Evolutionary conservation across 495 filamentous ascomycete genomes (phyloP).

Genomic region (Sordaria brevicollis): DNA sequence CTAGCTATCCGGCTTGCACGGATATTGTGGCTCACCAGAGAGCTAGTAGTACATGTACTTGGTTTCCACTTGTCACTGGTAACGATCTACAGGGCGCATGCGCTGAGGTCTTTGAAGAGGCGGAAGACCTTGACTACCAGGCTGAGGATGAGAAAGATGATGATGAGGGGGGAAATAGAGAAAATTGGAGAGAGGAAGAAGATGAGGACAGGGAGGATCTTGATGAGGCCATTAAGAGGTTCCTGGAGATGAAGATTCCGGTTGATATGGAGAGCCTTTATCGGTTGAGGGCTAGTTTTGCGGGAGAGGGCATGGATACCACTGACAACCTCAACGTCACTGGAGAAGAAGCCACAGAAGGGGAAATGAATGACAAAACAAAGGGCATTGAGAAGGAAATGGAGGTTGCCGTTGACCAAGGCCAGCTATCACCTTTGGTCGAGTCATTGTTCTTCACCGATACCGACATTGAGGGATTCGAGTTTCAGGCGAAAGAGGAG

Average conservation of each 20-base stretch:
- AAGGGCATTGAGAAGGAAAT: neutral
- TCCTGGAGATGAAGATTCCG: neutral
- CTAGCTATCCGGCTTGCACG: neutral
- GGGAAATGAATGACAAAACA: too few species aligned
- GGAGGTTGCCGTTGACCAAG: neutral
- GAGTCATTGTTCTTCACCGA: neutral
- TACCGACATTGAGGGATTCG: neutral
- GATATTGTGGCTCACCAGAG: neutral
- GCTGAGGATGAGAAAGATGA: neutral
- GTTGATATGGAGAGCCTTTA: neutral
- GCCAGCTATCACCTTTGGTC: neutral
- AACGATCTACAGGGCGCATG: too few species aligned
- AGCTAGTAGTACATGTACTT: neutral
- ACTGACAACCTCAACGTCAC: too few species aligned
- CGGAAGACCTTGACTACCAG: neutral
- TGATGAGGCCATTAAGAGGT: neutral
- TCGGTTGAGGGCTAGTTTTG: neutral
- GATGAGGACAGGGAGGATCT: neutral
- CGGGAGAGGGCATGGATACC: too few species aligned
- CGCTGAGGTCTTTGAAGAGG: neutral
- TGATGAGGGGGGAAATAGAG: too few species aligned
- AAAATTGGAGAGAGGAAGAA: too few species aligned
- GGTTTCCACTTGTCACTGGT: neutral
- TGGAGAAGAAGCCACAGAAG: too few species aligned
- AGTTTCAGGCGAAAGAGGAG: neutral